Percentiles rank a stretch among this genome's conserved stretches.
Evolutionary conservation across 2,329 filamentous ascomycete species (phyloP).

Genomic region (Chaetomiaceae sp.): DNA sequence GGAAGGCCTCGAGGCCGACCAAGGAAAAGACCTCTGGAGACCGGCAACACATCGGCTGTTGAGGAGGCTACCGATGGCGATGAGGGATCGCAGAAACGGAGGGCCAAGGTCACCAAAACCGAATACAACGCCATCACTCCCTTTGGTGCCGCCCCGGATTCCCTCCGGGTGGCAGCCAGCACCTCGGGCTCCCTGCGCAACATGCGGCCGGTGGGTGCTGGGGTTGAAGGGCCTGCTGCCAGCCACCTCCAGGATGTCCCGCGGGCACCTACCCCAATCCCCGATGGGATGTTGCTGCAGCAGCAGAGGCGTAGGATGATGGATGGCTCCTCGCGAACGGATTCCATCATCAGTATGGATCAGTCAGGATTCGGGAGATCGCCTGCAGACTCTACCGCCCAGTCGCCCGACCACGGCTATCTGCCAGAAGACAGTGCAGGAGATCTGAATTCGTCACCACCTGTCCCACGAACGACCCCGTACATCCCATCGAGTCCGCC

Average conservation of each 20-base stretch:
- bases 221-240: constrained; percentile 36
- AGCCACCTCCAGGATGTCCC: constrained; percentile 66
- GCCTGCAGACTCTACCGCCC: constrained; percentile 47
- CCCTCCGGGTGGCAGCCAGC: constrained; percentile 82
- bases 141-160: constrained; percentile 71
- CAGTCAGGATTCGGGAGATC: constrained; percentile 35
- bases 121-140: constrained; percentile 50
- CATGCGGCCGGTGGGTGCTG: constrained; percentile 66
- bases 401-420: constrained; percentile 45
- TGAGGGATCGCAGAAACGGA: constrained; percentile 61
- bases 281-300: constrained; percentile 39
- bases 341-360: constrained; percentile 44
- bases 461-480: constrained; percentile 60
- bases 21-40: constrained; percentile 45
- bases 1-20: constrained; percentile 54
- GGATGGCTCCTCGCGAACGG: constrained; percentile 53
- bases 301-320: constrained; percentile 31
- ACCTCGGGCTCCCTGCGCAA: constrained; percentile 82
- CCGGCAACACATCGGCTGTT: constrained; percentile 69
- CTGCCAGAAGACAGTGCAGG: constrained; percentile 64
- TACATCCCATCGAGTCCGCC: constrained; percentile 57
- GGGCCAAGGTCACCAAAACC: constrained; percentile 73
- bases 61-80: constrained; percentile 62
- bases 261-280: constrained; percentile 72
- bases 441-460: constrained; percentile 86